Percentiles rank a stretch among this genome's conserved stretches.
Evolutionary conservation across 2,329 filamentous ascomycete species (phyloP).

Genomic region (Neofusicoccum ribis): DNA sequence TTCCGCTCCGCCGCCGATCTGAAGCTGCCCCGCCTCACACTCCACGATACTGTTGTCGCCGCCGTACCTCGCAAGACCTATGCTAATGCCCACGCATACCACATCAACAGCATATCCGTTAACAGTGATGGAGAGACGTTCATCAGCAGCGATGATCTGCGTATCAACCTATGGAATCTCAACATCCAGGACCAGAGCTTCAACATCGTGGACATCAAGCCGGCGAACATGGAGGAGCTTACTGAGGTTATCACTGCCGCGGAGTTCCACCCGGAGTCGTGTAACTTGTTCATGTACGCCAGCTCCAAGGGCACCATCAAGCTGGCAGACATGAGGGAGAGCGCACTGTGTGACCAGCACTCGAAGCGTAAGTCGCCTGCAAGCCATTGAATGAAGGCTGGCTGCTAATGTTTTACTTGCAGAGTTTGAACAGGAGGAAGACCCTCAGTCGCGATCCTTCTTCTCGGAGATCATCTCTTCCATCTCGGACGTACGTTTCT

Average conservation of each 20-base stretch:
- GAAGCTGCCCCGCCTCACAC: conserved; percentile 92
- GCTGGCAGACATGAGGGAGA: conserved; percentile 96
- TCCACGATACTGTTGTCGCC: conserved; percentile 97
- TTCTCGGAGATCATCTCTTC: conserved; percentile 99
- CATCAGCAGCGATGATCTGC: conserved; percentile 95
- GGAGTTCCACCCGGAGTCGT: conserved; percentile 94
- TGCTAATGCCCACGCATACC: conserved; percentile 97
- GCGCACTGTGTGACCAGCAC: conserved; percentile 92
- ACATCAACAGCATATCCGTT: conserved; percentile 99
- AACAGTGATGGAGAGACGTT: conserved; percentile 99
- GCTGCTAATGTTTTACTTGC: conserved; percentile 12
- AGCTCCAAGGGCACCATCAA: conserved; percentile 99
- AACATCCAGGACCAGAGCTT: conserved; percentile 99
- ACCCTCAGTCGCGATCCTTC: conserved; percentile 94
- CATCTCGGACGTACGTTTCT: conserved; percentile 98
- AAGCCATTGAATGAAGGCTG: conserved; percentile 22
- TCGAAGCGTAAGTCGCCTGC: conserved; percentile 72
- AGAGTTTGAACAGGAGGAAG: conserved; percentile 99
- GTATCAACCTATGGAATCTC: conserved; percentile 98
- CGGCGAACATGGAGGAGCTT: conserved; percentile 98
- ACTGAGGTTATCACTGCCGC: conserved; percentile 98
- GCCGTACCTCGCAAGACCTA: conserved; percentile 95
- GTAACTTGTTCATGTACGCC: conserved; percentile 99
- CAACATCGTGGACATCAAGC: conserved; percentile 99
- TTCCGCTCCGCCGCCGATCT: conserved; percentile 82